Percentiles rank a stretch among this genome's conserved stretches.
Evolutionary conservation across 176 grass and related monocot species (phyloP).

Genomic region (Carex cristatella): DNA sequence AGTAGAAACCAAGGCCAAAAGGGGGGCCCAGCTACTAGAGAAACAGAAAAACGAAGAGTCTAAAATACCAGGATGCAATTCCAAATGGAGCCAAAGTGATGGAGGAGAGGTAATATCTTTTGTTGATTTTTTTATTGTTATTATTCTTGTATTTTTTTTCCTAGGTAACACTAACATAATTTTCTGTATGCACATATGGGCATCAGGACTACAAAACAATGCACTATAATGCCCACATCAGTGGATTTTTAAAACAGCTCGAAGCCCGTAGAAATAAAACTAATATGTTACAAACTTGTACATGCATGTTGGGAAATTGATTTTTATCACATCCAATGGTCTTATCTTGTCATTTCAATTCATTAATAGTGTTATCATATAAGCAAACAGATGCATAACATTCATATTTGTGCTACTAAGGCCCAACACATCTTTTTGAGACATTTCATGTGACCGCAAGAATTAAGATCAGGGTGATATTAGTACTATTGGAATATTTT

Average conservation of each 20-base stretch:
- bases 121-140: background rate
- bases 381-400: background rate
- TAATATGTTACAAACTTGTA: background rate
- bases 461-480: background rate
- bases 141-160: constrained; percentile 4
- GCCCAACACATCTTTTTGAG: background rate
- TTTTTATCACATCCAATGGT: background rate
- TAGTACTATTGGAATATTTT: background rate
- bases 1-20: constrained; percentile 80
- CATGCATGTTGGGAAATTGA: background rate
- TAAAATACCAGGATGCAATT: constrained; percentile 84
- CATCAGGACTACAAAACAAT: background rate
- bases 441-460: background rate
- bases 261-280: background rate
- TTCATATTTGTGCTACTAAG: background rate
- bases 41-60: constrained; percentile 78
- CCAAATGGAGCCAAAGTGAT: constrained; percentile 84
- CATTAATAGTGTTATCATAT: background rate
- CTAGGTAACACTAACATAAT: background rate
- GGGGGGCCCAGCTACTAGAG: constrained; percentile 86
- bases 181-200: background rate
- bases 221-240: background rate
- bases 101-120: constrained; percentile 59
- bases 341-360: background rate
- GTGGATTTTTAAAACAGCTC: background rate